Evolutionary conservation across 2,329 filamentous ascomycete species (phyloP), one percentile per base, ranked within the genome.

Genomic region (Alternaria solani): DNA sequence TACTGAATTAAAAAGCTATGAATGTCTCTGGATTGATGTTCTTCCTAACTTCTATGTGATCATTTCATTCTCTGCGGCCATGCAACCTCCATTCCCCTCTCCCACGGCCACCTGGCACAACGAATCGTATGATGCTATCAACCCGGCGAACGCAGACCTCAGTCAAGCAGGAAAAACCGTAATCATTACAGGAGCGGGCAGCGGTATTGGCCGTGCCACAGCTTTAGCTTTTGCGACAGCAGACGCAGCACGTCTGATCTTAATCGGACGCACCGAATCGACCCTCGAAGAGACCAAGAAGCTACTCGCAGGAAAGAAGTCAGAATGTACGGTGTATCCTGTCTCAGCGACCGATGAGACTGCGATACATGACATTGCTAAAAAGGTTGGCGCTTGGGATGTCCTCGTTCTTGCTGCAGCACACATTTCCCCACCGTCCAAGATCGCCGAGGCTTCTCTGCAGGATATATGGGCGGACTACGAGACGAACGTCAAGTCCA

Each of bases 131-230:
- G 11, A 38, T 8, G 38, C 18, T n/a, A 25, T 53, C 51, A 26
- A 53, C 38, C 51, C 51, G 20, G n/a, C 38, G 1, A 30, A 43
- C 7, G 6, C 51, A n/a, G 26, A 43, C 23, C 51, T 43, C n/a
- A 62, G 52, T 7, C 58, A 67, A 8, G 30, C 42, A 18, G 62
- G 65, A 7, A 69, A 69, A 36, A 69, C 59, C 2, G 51, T 69
- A 14, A 46, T 69, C 41, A 64, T 67, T 30, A 67, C 64, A 11
- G 66, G 64, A 34, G 68, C 65, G 2, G 81, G 81, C 5, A 79
- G 68, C 4, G 83, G 83, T 7, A 84, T 84, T 28, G 82, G 82
- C 28, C 74, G 74, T 41, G 78, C 75, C 39, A 83, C 78, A 5
- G 81, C 81, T 8, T 69, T 51, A 16, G 70, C 66, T 60, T 85